A percentile compares a stretch with the other conserved stretches of the same genome.
Conservation (phyloP, 2,329 filamentous ascomycete species). For the Coniochaeta pulveracea region DNA sequence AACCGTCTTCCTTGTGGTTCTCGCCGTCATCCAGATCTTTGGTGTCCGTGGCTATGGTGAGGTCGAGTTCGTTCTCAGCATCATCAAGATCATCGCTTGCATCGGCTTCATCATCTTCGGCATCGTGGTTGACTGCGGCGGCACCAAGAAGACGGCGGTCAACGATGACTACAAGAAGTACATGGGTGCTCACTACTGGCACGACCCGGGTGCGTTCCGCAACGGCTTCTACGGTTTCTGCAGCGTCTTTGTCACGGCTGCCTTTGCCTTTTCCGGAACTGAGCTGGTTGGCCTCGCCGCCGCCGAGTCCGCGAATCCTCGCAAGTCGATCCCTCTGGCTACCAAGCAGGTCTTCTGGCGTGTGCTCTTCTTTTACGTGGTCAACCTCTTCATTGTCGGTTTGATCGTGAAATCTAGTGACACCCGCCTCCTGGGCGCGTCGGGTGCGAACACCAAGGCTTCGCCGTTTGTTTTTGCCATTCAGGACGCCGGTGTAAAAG, state of each 20-base stretch:
- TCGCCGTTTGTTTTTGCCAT: slow-evolving; percentile 42
- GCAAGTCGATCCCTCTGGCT: slow-evolving; percentile 34
- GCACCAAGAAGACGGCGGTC: slow-evolving; percentile 10
- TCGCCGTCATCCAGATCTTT: slow-evolving; percentile 41
- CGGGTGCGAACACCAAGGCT: slow-evolving; percentile 28
- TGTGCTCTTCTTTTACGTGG: slow-evolving; percentile 39
- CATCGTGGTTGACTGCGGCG: slow-evolving; percentile 47
- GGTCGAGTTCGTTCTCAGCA: slow-evolving; percentile 46
- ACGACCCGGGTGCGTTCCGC: slow-evolving; percentile 41
- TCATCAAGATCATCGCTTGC: slow-evolving; percentile 46
- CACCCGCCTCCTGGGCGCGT: slow-evolving; percentile 23
- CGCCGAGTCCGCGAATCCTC: slow-evolving; percentile 37
- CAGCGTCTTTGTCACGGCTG: slow-evolving; percentile 38
- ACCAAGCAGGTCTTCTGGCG: slow-evolving; percentile 45
- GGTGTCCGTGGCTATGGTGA: slow-evolving; percentile 46
- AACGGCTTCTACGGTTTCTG: slow-evolving; percentile 39
- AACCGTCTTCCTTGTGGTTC: slow-evolving; percentile 38
- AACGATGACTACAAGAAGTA: slow-evolving; percentile 40
- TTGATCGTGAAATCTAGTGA: slow-evolving; percentile 35
- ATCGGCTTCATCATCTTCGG: slow-evolving; percentile 55
- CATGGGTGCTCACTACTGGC: slow-evolving; percentile 51
- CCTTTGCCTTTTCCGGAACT: slow-evolving; percentile 39
- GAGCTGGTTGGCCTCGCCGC: slow-evolving; percentile 41
- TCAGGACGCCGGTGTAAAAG: slow-evolving; percentile 35
- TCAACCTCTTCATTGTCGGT: slow-evolving; percentile 38